Percentiles rank a stretch among this genome's conserved stretches.
Conservation (phyloP, 1,284 basidiomycete genomes). For the Xanthoconium separans region DNA sequence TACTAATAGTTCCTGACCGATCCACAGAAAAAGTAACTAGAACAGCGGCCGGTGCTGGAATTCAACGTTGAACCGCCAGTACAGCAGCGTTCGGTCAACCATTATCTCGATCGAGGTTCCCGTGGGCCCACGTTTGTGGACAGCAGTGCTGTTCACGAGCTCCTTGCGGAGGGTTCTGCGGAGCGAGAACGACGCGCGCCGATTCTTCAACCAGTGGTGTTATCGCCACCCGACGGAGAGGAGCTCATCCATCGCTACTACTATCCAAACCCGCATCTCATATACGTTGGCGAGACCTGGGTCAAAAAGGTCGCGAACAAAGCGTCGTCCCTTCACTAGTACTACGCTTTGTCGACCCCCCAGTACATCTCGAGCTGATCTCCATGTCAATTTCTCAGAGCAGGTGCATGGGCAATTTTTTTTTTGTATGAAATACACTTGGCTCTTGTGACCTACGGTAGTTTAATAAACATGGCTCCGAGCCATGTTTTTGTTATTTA, state of each 20-base stretch:
- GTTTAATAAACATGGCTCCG: no score
- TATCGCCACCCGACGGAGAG: conserved; percentile 15
- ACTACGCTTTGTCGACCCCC: no score
- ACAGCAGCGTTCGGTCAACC: background rate
- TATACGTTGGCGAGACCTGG: conserved; percentile 16
- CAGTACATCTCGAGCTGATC: no score
- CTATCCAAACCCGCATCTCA: background rate
- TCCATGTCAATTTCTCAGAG: no score
- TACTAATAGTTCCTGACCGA: no score
- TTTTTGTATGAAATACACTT: no score
- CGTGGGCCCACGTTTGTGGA: conserved; percentile 23
- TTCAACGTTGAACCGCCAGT: no score
- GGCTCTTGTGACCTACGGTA: no score
- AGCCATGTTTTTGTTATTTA: no score
- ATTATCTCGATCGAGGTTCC: conserved; percentile 23
- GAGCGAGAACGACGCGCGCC: conserved; percentile 8
- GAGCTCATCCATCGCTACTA: conserved; percentile 13
- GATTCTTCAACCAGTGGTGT: conserved; percentile 2
- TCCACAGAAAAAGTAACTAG: no score
- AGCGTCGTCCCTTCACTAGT: background rate
- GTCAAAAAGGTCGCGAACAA: conserved; percentile 2
- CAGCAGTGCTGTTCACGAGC: background rate
- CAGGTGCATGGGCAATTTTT: no score
- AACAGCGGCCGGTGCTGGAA: no score
- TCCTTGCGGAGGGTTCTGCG: conserved; percentile 2